Conservation (phyloP, 2,329 filamentous ascomycete genomes). For the Corinectria fuckeliana region DNA sequence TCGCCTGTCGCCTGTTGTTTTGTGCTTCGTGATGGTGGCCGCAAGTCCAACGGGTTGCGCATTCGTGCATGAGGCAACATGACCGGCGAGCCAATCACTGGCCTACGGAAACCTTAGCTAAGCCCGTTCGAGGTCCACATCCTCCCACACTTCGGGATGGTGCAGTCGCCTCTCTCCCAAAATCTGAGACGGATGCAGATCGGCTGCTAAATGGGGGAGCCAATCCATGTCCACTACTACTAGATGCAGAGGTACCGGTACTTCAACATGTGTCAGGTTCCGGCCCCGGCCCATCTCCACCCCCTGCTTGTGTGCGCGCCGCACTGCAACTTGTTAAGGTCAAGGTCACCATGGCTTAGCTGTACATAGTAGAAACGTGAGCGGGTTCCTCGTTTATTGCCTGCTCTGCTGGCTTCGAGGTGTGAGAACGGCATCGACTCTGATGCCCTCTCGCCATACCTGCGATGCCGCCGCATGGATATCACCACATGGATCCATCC, state of each 20-base stretch:
- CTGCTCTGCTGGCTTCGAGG: not conserved
- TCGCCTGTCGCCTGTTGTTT: constrained; percentile 23
- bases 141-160: constrained; percentile 37
- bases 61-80: constrained; percentile 38
- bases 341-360: constrained; percentile 29
- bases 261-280: constrained; percentile 40
- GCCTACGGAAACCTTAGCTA: constrained; percentile 27
- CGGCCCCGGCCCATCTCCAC: constrained; percentile 33
- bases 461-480: constrained; percentile 32
- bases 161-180: constrained; percentile 38
- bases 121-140: constrained; percentile 26
- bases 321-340: constrained; percentile 29
- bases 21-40: constrained; percentile 30
- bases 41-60: constrained; percentile 29
- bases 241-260: constrained; percentile 37
- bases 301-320: constrained; percentile 31
- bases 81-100: constrained; percentile 27
- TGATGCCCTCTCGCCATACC: not conserved
- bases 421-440: not conserved
- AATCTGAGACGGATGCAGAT: constrained; percentile 49
- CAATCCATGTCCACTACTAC: constrained; percentile 31
- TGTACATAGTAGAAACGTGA: constrained; percentile 17
- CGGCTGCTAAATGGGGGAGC: constrained; percentile 40
- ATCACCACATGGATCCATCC: constrained; percentile 30
- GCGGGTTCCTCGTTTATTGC: not conserved